These are phyloP conservation scores for Dichotomocladium elegans DNA, from an alignment of 371 early-diverging fungal species.

Conservation along the genomic window DNA sequence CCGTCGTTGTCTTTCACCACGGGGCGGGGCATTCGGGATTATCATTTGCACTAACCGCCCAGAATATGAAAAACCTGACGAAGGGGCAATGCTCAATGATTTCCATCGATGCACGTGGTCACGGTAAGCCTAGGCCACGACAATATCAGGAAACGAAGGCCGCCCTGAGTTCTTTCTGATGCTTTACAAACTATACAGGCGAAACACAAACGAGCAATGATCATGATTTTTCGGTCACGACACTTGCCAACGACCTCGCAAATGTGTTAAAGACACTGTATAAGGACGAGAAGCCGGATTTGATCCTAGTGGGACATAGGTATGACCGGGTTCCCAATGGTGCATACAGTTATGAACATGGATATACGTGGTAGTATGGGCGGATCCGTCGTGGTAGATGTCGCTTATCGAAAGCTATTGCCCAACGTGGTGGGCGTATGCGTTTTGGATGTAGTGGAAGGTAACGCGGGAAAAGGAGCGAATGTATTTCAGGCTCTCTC, in stretches of 20 bases:
- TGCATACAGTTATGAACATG: background rate
- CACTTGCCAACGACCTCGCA: conserved; percentile 55
- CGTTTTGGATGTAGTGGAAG: conserved; percentile 91
- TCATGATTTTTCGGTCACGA: conserved; percentile 54
- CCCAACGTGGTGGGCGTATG: conserved; percentile 67
- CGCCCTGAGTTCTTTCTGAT: background rate
- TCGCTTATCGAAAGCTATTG: conserved; percentile 50
- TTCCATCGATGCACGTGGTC: conserved; percentile 78
- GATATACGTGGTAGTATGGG: conserved; percentile 70
- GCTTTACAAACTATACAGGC: conserved; percentile 25
- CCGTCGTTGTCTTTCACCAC: conserved; percentile 85
- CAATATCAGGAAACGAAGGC: background rate
- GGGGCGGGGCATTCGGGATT: conserved; percentile 85
- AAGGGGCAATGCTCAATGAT: conserved; percentile 52
- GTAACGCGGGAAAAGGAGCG: conserved; percentile 25
- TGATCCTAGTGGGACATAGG: conserved; percentile 82
- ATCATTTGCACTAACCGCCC: conserved; percentile 71
- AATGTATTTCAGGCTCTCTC: background rate
- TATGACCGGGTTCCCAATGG: conserved; percentile 12
- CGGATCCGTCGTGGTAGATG: conserved; percentile 82
- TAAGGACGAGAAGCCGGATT: conserved; percentile 37
- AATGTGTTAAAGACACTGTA: conserved; percentile 41
- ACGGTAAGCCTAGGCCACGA: no score
- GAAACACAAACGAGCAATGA: conserved; percentile 47
- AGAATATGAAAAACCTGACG: conserved; percentile 37